Base-by-base conservation (phyloP, 345 rosid genomes). In the Gossypium australe region DNA sequence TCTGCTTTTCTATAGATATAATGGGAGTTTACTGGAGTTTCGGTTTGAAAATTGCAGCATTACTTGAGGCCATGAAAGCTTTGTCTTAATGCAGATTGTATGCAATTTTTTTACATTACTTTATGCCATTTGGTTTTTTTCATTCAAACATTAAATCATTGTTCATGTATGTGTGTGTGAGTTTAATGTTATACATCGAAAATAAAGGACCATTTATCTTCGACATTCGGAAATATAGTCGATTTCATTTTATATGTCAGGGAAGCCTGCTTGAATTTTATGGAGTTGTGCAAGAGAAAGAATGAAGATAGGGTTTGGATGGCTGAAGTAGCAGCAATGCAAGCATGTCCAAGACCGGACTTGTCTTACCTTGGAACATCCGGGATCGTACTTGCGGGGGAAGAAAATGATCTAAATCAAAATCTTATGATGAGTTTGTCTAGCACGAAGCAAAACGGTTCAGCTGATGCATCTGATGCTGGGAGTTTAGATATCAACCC, bases 221-320 rank as follows among this genome's bases (percentile, higher is more conserved):
- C 6, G 3, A 22, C 10, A 22, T 20, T 57, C 14, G 27, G 13
- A 56, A 56, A 56, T 56, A 20, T 56, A 18, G 60, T 57, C 14
- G 24, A 11, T 58, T 20, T 58, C 7, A 22, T 22, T 57, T 22
- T 13, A 78, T 78, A 44, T 17, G 64, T 43, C 78, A 95, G 98
- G 89, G 91, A 91, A 84, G 98, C 98, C 57, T 95, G 99, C 86
- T 55, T 90, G 53, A 89, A 89, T 83, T 95, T 93, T 82, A 61
- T 87, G 78, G 91, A 93, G 49, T 78, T 95, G 76, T 95, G 99
- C 93, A 91, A 91, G 88, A 87, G 86, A 82, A 95, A 95, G 94
- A 93, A 90, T 48, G 93, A 93, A 84, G 98, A 95, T 79, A 86
- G 91, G 72, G 86, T 87, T 63, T 95, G 99, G 99, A 88, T 90